Base-by-base conservation (phyloP, 176 grass and related monocot species). In the Carex myosuroides region DNA sequence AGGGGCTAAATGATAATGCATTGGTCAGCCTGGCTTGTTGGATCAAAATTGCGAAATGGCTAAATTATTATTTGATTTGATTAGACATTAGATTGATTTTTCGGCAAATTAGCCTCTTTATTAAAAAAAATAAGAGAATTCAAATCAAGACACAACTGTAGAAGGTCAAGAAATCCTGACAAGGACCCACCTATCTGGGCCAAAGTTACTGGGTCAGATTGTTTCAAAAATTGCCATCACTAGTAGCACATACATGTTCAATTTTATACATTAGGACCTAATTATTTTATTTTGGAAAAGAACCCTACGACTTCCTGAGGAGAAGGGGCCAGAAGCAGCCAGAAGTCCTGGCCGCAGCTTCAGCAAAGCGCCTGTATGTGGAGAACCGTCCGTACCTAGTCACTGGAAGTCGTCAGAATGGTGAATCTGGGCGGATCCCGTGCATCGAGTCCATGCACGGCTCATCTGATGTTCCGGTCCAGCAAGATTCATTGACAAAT, bases 291-390 rank as follows among this genome's bases (percentile, higher is more conserved):
- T 85, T 71, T 61, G 30, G 63, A 81, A 82, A 73, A 98, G 96
- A 98, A 68, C 96, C 96, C 33, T 98, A 95, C 74, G 90, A 90
- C 88, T 93, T 91, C 79, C 63, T 70, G 60, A 58, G 84, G 81
- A 94, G 93, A 95, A 91, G 93, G 57, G 96, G 96, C 55, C 96
- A 94, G 90, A 94, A 95, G 72, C 96, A 99, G 86, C 96, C 96
- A 41, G 93, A 99, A 89, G 83, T 90, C 86, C 85, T 92, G 70
- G 93, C 85, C 60, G 91, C 96, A 68, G 96, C 96, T 87, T 95
- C 96, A 81, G 85, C 88, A 81, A 98, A 99, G 87, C 93, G 93
- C 67, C 77, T 92, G 55, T 99, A 91, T 90, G 85, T 99, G 29
- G 93, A 99, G 85, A 99, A 99, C 81, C 86, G 58, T 39, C 96